Base-by-base conservation (phyloP, 2,329 filamentous ascomycete species). In the Colletotrichum musicola region DNA sequence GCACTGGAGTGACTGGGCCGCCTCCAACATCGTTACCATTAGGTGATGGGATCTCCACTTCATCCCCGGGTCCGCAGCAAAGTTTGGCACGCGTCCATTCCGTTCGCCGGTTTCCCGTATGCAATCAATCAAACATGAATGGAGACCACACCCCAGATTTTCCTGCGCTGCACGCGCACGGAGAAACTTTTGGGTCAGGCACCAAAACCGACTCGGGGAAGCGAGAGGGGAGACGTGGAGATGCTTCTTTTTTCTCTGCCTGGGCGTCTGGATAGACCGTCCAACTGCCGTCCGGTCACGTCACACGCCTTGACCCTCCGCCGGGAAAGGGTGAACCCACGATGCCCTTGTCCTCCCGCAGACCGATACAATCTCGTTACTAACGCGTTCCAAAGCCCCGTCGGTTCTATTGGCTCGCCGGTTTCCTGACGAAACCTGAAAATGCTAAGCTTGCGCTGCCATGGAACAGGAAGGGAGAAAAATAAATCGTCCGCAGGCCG, bases 391-490 rank as follows among this genome's bases (percentile, higher is more conserved):
- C 5, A 46, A 20, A 20, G 10, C 1, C 42, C 4, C 20, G 16
- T 60, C 35, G 46, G n/a, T 60, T 60, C 57, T 20, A 60, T 60
- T 60, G 46, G 57, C 57, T 51, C 47, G 47, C 22, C 14, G 10
- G 18, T 16, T n/a, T 18, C 4, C 7, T 35, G 2, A 7, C 30
- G 30, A 10, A 10, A 25, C 22, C 9, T 35, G 7, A 10, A 35
- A 4, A 46, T 54, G 20, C n/a, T 18, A n/a, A 35, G 14, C 30
- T 25, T 20, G n/a, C 38, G 1, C 27, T 30, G 27, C 18, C 20
- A 54, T 47, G 30, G 30, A 35, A 35, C 16, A 14, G 40, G 40
- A 42, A 5, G 16, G 13, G 35, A 38, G 7, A 6, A 42, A 42
- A n/a, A 4, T 4, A n/a, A 13, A 14, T 13, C 16, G 13, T 13